Conservation (phyloP, 495 filamentous ascomycete species). For the Thozetella sp. region DNA sequence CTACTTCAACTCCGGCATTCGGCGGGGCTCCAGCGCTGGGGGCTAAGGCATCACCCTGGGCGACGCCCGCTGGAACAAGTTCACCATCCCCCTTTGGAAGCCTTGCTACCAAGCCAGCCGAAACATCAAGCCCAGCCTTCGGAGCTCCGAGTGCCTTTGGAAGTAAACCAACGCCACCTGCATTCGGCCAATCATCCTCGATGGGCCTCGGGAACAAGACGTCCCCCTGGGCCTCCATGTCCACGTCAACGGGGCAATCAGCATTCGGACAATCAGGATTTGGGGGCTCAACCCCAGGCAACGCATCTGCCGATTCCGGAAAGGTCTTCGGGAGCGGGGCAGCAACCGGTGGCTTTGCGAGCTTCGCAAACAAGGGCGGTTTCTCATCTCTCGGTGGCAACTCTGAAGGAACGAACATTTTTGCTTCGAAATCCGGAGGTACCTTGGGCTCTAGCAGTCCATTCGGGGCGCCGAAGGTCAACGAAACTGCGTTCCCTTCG, state of each 20-base stretch:
- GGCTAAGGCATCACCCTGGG: constrained; percentile 42
- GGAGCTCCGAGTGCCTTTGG: constrained; percentile 46
- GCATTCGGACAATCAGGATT: constrained; percentile 43
- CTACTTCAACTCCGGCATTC: constrained; percentile 29
- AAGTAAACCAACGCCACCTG: constrained; percentile 27
- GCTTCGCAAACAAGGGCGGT: constrained; percentile 59
- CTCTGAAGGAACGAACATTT: constrained; percentile 41
- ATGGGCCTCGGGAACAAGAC: constrained; percentile 30
- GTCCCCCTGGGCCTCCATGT: constrained; percentile 43
- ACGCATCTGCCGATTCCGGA: constrained; percentile 5
- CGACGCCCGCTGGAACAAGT: constrained; percentile 18
- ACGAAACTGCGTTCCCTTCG: constrained; percentile 40
- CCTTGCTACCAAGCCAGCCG: constrained; percentile 36
- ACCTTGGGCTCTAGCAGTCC: constrained; percentile 36
- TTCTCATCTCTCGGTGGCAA: constrained; percentile 50
- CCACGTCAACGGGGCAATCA: constrained; percentile 22
- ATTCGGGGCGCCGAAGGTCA: constrained; percentile 37
- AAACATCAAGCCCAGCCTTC: constrained; percentile 34
- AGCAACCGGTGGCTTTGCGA: constrained; percentile 53
- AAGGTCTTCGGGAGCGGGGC: constrained; percentile 36
- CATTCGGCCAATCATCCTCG: constrained; percentile 54
- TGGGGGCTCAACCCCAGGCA: constrained; percentile 9
- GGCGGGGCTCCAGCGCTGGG: constrained; percentile 37
- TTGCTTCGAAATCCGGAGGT: constrained; percentile 45
- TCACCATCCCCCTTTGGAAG: constrained; percentile 35